Evolutionary conservation across 2,329 filamentous ascomycete species (phyloP), one percentile per base, ranked within the genome.

Genomic region (Xylaria digitata): DNA sequence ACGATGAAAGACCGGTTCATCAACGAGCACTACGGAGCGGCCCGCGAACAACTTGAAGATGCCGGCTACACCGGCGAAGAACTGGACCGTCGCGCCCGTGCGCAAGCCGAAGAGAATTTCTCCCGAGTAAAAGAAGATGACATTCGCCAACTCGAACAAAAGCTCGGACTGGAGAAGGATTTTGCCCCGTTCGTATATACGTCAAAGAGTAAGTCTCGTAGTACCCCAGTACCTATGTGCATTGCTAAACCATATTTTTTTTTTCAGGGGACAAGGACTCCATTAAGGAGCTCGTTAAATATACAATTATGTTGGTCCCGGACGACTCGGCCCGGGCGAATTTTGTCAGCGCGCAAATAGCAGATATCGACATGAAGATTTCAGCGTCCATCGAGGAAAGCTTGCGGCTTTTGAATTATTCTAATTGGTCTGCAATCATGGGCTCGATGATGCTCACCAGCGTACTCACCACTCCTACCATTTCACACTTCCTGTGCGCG

Each of bases 1-100:
- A 75, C 73, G 0, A 75, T 74, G 63, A 75, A 75, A 65, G 74
- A 75, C 34, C 66, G 71, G 53, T 74, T 72, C 30, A 57, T 75
- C n/a, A 72, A 73, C 42, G 66, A 72, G n/a, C 62, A 73, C 37
- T 70, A 72, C 49, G 70, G 65, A 48, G 70, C 57, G 9, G 61
- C 65, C 1, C 55, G 70, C 2, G 66, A 71, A 11, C 67, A 72
- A 26, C 61, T 69, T 7, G 63, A 70, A 52, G 65, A 69, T 53
- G 37, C 57, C 17, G 66, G 71, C 7, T 64, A 66, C 42, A 61
- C 23, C 13, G 70, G 70, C 2, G 67, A 65, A 49, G 65, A 69
- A 42, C 64, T 68, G 50, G 67, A 71, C 23, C 55, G 61, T 50
- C 58, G 58, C 30, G 63, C 71, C 21, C 69, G 67, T 48, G 61